Evolutionary conservation across 306 rosid genomes (phyloP), one percentile per base, ranked within the genome.

Genomic region (Amphicarpaea edgeworthii): DNA sequence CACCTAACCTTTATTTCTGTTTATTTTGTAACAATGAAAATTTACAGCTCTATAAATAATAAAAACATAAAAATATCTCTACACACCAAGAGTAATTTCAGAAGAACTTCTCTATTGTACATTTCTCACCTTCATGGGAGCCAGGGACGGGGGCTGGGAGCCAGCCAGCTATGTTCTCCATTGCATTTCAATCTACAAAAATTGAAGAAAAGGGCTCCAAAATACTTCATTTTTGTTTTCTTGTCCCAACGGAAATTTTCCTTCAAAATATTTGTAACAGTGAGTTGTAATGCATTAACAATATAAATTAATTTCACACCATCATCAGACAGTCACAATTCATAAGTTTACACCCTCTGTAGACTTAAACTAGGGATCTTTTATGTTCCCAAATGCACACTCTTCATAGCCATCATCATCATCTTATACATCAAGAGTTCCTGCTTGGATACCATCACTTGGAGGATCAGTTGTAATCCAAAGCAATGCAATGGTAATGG

Each of bases 401-500:
- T 23, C 14, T 72, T 20, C 17, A 38, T 43, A 3, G 26, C 37
- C 12, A 16, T 65, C 8, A 50, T 11, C 70, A 21, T 65, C 8
- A 50, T 12, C 70, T 76, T 71, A 92, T 43, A 85, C 8, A 12
- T 43, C 45, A 20, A 80, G 3, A 15, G 0, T 41, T 57, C 84
- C 88, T 40, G 17, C 50, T 49, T 69, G 1, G 30, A 61, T 5
- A 60, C 20, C 4, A 15, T 77, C 85, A 30, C 59, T 83, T 14
- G 97, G 93, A 47, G 96, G 92, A 12, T 81, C 87, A 17, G 86
- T 24, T 11, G 88, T 42, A 26, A 92, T 81, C 89, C 88, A 90
- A 38, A 92, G 88, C 85, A 92, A 77, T 42, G 97, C 86, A 43
- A 90, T 77, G 2, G 86, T 92, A 62, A 92, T 90, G 23, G 97